Base-by-base conservation (phyloP, 768 basidiomycete species). In the Suillus clintonianus region DNA sequence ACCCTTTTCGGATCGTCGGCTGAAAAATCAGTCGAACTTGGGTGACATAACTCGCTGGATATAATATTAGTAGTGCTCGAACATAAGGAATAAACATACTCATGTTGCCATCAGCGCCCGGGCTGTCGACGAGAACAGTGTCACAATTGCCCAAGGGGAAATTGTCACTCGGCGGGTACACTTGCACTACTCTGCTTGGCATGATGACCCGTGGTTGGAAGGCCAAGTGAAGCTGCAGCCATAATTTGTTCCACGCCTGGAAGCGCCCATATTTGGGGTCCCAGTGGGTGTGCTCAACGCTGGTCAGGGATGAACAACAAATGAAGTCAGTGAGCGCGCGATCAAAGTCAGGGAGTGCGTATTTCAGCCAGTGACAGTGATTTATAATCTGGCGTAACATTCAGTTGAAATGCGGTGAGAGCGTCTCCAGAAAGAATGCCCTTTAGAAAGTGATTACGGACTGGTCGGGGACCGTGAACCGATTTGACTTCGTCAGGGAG, bases 281-380 rank as follows among this genome's bases (percentile, higher is more conserved):
- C 37, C 37, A 37, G 37, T 3, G 37, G 37, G 37, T 37, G 10
- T 37, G 37, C 10, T 37, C 37, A 10, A 2, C 11, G 3, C 37
- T 37, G 37, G 37, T 10, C 9, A 37, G 37, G 8, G 37, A 37
- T 37, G 37, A 37, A 37, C 37, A 3, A 37, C 9, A 1, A 37
- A 55, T 59, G 62, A 68, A 74, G 58, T 70, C 63, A 7, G 60
- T 59, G 14, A 78, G 63, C 1, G 71, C 70, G 2, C 69, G 36
- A 6, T 62, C 64, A 36, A 78, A 71, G 64, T 74, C 73, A 10
- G 65, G 66, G 24, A 78, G 58, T 6, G 64, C 27, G 62, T 68
- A 77, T 41, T 59, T 58, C 64, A 37, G 72, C 66, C 41, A 76
- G 55, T 5, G 65, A 41, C 48, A 72, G 68, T 36, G 59, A 37